Evolutionary conservation across 148 eudicot genomes (phyloP), one percentile per base, ranked within the genome.

Genomic region (Pharnaceum exiguum): DNA sequence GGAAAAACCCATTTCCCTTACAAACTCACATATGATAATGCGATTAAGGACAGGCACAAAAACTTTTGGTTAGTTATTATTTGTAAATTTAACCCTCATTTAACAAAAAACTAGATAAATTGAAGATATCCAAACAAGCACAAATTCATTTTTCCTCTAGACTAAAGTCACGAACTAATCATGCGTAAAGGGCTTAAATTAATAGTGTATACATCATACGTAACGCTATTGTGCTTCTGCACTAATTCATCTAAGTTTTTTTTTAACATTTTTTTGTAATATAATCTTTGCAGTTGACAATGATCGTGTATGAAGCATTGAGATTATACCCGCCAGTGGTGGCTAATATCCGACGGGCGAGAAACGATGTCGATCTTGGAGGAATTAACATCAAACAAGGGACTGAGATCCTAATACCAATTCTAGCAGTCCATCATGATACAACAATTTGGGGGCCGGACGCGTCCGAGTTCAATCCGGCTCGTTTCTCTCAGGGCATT

Each of bases 371-470:
- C 10, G 61, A 71, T 2, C 72, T 83, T 1, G 89, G 85, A 29
- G 82, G 72, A 7, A 57, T 62, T 13, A 49, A 39, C 29, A 72
- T 83, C n/a, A 69, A 78, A 10, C 2, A 65, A 39, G 82, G 76
- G 32, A 70, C 67, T 0, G 85, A 83, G 68, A 61, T 83, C 49
- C 67, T 83, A 0, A 46, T 83, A 10, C 89, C 89, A 15, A 77
- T 83, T 54, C 11, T 83, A 37, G 81, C 85, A 45, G 76, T 83
- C 17, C 85, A 83, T 62, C 85, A 83, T 22, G 89, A 83, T 10
- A 57, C 56, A 6, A 45, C n/a, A 5, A 16, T 83, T 10, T 83
- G 89, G 85, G 85, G 89, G 6, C 63, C 70, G 0, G 82, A 83
- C 5, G 78, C 73, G 0, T 40, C 54, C 0, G 82, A 83, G 28